Percentiles rank a stretch among this genome's conserved stretches.
Evolutionary conservation across 2,329 filamentous ascomycete species (phyloP).

Genomic region (Aspergillus neotritici): DNA sequence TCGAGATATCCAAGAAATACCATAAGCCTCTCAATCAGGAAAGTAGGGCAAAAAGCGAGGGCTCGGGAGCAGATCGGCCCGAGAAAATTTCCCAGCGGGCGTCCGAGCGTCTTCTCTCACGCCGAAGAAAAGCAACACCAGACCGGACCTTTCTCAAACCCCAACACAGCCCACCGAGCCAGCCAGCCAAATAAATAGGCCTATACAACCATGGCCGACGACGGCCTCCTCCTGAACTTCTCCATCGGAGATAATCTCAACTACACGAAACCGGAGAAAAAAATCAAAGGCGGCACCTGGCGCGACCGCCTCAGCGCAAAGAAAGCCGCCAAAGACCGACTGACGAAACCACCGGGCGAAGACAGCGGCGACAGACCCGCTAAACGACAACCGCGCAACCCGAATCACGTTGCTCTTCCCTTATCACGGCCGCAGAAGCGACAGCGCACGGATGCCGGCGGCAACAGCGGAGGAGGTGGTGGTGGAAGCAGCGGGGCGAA

Average conservation of each 20-base stretch:
- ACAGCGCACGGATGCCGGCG: slow-evolving; percentile 35
- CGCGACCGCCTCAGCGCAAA: slow-evolving; percentile 78
- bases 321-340: slow-evolving; percentile 56
- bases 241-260: slow-evolving; percentile 60
- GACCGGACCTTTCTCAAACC: slow-evolving; percentile 2
- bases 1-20: neutral
- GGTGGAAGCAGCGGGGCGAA: slow-evolving; percentile 4
- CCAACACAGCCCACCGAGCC: neutral
- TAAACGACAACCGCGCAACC: slow-evolving; percentile 22
- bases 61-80: slow-evolving; percentile 25
- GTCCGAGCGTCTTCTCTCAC: neutral
- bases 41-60: slow-evolving; percentile 30
- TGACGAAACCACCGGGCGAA: slow-evolving; percentile 24
- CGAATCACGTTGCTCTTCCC: slow-evolving; percentile 30
- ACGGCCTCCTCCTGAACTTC: slow-evolving; percentile 93
- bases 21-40: slow-evolving; percentile 13
- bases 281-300: slow-evolving; percentile 88
- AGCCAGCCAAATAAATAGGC: slow-evolving; percentile 4
- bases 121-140: neutral
- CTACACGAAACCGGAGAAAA: slow-evolving; percentile 55
- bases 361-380: slow-evolving; percentile 8
- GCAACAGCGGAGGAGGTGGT: slow-evolving; percentile 7
- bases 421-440: slow-evolving; percentile 35
- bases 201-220: slow-evolving; percentile 67
- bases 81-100: slow-evolving; percentile 28